Conservation (phyloP, 2,329 filamentous ascomycete species). For the Verticillium klebahnii region DNA sequence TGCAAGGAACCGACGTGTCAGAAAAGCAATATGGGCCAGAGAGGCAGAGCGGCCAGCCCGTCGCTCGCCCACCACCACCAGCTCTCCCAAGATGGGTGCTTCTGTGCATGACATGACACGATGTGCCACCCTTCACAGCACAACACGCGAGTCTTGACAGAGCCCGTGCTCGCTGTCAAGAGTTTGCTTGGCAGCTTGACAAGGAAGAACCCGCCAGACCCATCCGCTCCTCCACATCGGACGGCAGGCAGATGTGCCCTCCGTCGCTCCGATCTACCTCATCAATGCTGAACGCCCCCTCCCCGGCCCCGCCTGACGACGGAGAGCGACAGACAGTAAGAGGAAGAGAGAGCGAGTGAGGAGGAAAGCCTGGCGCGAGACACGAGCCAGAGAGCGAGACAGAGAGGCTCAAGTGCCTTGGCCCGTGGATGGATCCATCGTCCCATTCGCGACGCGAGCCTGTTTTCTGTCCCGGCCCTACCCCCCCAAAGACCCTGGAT, state of each 20-base stretch:
- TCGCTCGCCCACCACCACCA: not conserved
- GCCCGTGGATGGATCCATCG: not conserved
- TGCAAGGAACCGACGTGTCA: constrained; percentile 2
- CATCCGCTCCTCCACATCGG: not conserved
- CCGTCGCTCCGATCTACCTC: not conserved
- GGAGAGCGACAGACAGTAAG: not conserved
- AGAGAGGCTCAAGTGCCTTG: not conserved
- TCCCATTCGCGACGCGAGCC: not conserved
- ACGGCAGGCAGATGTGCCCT: not conserved
- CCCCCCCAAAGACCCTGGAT: not conserved
- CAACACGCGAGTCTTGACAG: not conserved
- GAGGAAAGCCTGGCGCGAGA: not conserved
- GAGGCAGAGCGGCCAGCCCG: not conserved
- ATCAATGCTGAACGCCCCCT: not conserved
- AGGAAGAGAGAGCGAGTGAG: not conserved
- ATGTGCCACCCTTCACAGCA: not conserved
- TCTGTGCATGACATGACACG: not conserved
- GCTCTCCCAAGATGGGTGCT: not conserved
- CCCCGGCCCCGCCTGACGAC: not conserved
- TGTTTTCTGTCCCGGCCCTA: not conserved
- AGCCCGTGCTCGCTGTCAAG: not conserved
- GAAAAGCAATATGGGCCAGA: not conserved
- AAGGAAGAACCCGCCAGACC: not conserved
- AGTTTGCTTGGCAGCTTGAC: not conserved
- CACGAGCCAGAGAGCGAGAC: not conserved